phyloP scores from a whole-genome alignment of 2,329 filamentous ascomycete species.

The Colletotrichum horii region DNA sequence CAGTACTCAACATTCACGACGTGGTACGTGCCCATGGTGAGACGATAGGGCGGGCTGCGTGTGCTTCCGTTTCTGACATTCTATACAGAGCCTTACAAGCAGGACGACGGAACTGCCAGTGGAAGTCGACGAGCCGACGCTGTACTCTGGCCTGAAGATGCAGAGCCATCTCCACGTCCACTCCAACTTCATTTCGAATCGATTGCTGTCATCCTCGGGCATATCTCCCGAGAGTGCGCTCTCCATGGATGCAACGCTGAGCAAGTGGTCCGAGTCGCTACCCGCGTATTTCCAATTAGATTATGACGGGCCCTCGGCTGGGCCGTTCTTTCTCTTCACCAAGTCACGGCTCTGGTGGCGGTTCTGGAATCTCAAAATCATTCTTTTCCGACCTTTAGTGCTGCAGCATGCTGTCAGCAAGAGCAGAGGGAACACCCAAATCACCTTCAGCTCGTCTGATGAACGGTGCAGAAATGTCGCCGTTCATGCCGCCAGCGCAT shows the following conservation, averaged over 20 bases:
- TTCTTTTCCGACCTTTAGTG: conserved; percentile 33
- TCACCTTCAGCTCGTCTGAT: conserved; percentile 22
- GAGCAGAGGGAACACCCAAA: conserved; percentile 1
- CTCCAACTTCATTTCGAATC: conserved; percentile 35
- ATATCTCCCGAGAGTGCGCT: conserved; percentile 29
- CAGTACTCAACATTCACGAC: conserved; percentile 33
- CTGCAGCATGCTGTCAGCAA: conserved; percentile 28
- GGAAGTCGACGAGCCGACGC: conserved; percentile 26
- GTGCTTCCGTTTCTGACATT: neutral
- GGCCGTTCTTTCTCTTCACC: conserved; percentile 29
- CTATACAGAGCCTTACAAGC: conserved; percentile 27
- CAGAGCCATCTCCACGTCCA: conserved; percentile 35
- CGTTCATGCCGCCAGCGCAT: conserved; percentile 30
- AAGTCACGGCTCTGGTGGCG: conserved; percentile 35
- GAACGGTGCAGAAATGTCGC: conserved; percentile 27
- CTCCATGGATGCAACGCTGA: conserved; percentile 27
- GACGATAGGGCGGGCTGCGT: neutral
- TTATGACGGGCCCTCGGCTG: conserved; percentile 14
- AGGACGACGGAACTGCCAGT: conserved; percentile 25
- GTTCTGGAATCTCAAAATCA: conserved; percentile 36
- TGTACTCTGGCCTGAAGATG: conserved; percentile 32
- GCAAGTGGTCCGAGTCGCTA: conserved; percentile 30
- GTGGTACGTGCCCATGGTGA: conserved; percentile 12
- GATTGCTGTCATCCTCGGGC: conserved; percentile 28
- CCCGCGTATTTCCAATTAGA: conserved; percentile 29